Conservation (phyloP, 345 rosid species). For the Rhodamnia rubescens region DNA sequence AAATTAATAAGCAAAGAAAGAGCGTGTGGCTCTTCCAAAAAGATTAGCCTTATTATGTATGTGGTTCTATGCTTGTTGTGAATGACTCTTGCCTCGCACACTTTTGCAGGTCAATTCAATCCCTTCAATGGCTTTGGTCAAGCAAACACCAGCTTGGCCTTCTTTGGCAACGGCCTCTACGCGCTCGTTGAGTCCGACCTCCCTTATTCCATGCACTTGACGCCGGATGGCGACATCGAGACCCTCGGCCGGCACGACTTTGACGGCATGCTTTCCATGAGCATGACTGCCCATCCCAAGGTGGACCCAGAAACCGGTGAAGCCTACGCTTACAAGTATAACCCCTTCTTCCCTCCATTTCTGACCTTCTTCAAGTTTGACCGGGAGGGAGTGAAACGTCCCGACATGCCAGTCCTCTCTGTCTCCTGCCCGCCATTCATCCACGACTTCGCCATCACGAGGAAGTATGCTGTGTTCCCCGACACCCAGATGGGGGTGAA, state of each 20-base stretch:
- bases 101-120: conserved; percentile 11
- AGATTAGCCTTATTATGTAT: background rate
- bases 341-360: conserved; percentile 33
- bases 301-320: conserved; percentile 25
- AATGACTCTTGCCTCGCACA: background rate
- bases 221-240: conserved; percentile 24
- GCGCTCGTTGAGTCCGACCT: conserved; percentile 46
- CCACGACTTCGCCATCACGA: conserved; percentile 41
- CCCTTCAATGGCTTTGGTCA: conserved; percentile 34
- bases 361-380: conserved; percentile 34
- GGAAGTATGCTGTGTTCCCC: conserved; percentile 31
- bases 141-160: conserved; percentile 38
- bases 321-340: conserved; percentile 40
- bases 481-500: conserved; percentile 45
- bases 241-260: conserved; percentile 27
- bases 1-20: too few species aligned
- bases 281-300: conserved; percentile 60
- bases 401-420: conserved; percentile 40
- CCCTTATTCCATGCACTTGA: conserved; percentile 34
- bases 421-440: conserved; percentile 34
- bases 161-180: conserved; percentile 26
- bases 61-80: background rate
- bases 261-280: conserved; percentile 29
- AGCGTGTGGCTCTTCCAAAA: background rate
- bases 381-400: conserved; percentile 23